These are phyloP conservation scores for Friedmanniomyces endolithicus DNA, from an alignment of 495 filamentous ascomycete species.

Conservation along the genomic window DNA sequence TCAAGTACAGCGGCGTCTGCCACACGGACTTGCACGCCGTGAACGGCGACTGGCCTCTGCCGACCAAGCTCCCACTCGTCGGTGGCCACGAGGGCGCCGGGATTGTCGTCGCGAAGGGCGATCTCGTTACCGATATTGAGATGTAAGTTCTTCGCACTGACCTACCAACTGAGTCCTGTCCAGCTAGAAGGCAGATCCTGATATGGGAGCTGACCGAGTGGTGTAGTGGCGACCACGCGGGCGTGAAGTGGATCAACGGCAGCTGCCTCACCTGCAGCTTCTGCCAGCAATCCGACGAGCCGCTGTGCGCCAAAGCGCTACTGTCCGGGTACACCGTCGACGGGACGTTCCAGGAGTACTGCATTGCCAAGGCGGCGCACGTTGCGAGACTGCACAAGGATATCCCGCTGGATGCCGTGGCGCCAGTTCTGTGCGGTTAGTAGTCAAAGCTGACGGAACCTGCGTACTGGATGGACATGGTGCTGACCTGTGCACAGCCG, in stretches of 20 bases:
- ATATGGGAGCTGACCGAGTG: too few species aligned
- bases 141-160: too few species aligned
- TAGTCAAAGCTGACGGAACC: not conserved
- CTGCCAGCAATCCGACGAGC: conserved; percentile 64
- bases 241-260: conserved; percentile 87
- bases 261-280: conserved; percentile 66
- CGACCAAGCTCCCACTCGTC: conserved; percentile 68
- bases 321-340: conserved; percentile 87
- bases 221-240: conserved; percentile 60
- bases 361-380: conserved; percentile 72
- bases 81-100: conserved; percentile 90
- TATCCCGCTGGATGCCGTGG: conserved; percentile 59
- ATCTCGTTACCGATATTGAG: conserved; percentile 57
- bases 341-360: conserved; percentile 87
- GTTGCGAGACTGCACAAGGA: conserved; percentile 68
- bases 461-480: not conserved
- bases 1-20: conserved; percentile 88
- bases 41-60: conserved; percentile 78
- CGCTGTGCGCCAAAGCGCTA: conserved; percentile 57
- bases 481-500: conserved; percentile 44
- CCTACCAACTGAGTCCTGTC: too few species aligned
- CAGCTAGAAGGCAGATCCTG: too few species aligned
- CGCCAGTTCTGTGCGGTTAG: conserved; percentile 50
- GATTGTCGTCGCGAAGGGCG: conserved; percentile 66
- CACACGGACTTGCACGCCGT: conserved; percentile 55